A percentile compares a stretch with the other conserved stretches of the same genome.
phyloP scores from a whole-genome alignment of 2,329 filamentous ascomycete genomes.

The Fusarium siculi region DNA sequence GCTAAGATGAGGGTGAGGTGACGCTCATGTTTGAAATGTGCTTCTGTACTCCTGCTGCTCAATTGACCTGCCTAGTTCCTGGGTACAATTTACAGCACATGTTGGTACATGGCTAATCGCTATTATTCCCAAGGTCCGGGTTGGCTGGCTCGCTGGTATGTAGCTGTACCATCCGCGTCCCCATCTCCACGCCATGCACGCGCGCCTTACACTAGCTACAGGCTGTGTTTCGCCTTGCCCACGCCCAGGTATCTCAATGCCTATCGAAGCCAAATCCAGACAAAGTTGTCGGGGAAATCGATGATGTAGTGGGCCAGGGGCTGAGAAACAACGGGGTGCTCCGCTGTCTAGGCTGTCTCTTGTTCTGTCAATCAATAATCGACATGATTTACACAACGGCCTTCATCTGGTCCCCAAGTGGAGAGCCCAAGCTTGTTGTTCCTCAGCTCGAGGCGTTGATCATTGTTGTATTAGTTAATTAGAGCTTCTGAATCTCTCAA shows the following conservation, averaged over 20 bases:
- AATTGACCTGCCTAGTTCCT: background rate
- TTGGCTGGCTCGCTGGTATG: slow-evolving; percentile 13
- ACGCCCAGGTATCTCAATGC: background rate
- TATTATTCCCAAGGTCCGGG: slow-evolving; percentile 5
- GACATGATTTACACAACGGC: slow-evolving; percentile 23
- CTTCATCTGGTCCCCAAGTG: slow-evolving; percentile 25
- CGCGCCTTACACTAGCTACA: slow-evolving; percentile 6
- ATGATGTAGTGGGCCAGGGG: slow-evolving; percentile 44
- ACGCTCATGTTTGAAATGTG: slow-evolving; percentile 1
- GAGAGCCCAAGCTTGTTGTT: slow-evolving; percentile 25
- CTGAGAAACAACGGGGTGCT: slow-evolving; percentile 36
- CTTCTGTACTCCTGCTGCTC: slow-evolving; percentile 3
- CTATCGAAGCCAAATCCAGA: background rate
- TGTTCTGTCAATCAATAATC: slow-evolving; percentile 24
- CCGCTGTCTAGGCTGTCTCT: slow-evolving; percentile 2
- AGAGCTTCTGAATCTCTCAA: slow-evolving; percentile 17
- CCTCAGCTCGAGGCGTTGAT: slow-evolving; percentile 33
- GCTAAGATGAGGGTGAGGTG: slow-evolving; percentile 6
- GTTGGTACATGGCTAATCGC: background rate
- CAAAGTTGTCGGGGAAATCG: slow-evolving; percentile 23
- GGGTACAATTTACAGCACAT: background rate
- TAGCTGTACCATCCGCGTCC: background rate
- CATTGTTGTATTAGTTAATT: slow-evolving; percentile 32
- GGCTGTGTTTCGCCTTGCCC: slow-evolving; percentile 18
- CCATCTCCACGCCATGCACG: background rate